phyloP scores from a whole-genome alignment of 805 yeast genomes.

The Ogataea wickerhamii region DNA sequence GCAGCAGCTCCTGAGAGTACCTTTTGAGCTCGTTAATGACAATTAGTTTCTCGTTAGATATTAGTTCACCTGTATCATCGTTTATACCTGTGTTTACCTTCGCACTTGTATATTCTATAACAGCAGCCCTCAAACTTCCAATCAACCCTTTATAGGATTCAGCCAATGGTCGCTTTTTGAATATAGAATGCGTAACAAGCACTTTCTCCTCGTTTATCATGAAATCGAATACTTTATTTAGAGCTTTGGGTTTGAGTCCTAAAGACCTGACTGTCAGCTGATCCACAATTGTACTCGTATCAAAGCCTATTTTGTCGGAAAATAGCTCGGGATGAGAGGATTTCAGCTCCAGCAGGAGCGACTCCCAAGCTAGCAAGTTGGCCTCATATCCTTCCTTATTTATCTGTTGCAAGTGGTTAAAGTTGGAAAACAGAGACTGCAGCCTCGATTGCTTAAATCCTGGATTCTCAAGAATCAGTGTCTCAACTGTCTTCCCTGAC shows the following conservation, averaged over 20 bases:
- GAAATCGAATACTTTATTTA: conserved; percentile 23
- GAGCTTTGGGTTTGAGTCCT: conserved; percentile 23
- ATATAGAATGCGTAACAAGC: conserved; percentile 22
- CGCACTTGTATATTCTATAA: neutral
- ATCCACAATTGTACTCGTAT: conserved; percentile 14
- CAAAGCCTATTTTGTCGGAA: conserved; percentile 23
- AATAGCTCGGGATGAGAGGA: conserved; percentile 22
- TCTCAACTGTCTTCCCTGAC: conserved; percentile 11
- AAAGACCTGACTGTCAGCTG: conserved; percentile 13
- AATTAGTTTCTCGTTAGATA: conserved; percentile 19
- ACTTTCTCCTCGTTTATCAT: conserved; percentile 22
- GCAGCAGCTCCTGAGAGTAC: conserved; percentile 10
- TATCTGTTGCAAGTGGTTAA: conserved; percentile 37
- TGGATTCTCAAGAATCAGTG: conserved; percentile 22
- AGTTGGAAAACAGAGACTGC: conserved; percentile 47
- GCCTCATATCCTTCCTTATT: conserved; percentile 51
- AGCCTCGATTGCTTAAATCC: conserved; percentile 39
- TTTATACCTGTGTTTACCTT: conserved; percentile 6
- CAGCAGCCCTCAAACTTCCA: conserved; percentile 4
- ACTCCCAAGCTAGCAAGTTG: conserved; percentile 45
- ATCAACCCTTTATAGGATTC: conserved; percentile 11
- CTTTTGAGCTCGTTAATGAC: conserved; percentile 14
- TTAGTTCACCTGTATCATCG: conserved; percentile 17
- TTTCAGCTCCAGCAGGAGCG: conserved; percentile 30
- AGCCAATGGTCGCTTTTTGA: conserved; percentile 4